phyloP scores from a whole-genome alignment of 2,329 filamentous ascomycete genomes.

The Scleromitrula shiraiana region DNA sequence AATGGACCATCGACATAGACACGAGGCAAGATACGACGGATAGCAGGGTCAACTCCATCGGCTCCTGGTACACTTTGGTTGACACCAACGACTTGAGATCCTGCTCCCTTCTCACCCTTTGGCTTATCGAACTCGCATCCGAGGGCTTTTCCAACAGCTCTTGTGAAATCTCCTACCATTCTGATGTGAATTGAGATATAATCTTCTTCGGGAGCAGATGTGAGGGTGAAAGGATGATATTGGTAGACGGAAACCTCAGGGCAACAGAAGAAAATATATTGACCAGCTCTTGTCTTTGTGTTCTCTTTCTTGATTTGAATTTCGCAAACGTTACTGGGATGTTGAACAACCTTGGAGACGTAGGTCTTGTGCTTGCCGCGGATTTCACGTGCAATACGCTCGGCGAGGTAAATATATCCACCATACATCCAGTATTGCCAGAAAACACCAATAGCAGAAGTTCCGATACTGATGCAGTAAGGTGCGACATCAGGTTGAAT shows the following conservation, averaged over 20 bases:
- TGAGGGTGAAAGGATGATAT: constrained; percentile 81
- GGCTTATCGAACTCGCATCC: constrained; percentile 66
- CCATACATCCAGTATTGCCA: constrained; percentile 89
- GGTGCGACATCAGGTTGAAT: constrained; percentile 76
- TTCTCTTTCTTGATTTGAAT: constrained; percentile 89
- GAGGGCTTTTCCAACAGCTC: constrained; percentile 57
- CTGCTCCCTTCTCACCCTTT: constrained; percentile 37
- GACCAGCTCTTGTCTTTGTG: constrained; percentile 71
- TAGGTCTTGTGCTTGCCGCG: constrained; percentile 77
- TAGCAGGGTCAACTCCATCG: constrained; percentile 56
- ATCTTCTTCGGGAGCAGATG: constrained; percentile 80
- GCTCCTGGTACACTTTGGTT: constrained; percentile 43
- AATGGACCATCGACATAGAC: constrained; percentile 82
- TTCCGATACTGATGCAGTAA: constrained; percentile 63
- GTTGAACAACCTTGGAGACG: constrained; percentile 83
- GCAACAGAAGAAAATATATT: constrained; percentile 86
- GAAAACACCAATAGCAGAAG: constrained; percentile 65
- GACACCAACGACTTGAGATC: constrained; percentile 63
- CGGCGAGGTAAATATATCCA: constrained; percentile 71
- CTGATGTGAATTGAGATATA: constrained; percentile 84
- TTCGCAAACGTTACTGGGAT: constrained; percentile 81
- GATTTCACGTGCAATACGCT: constrained; percentile 69
- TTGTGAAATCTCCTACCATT: constrained; percentile 76
- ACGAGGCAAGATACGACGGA: constrained; percentile 66
- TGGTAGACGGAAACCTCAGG: constrained; percentile 82